A percentile compares a stretch with the other conserved stretches of the same genome.
Evolutionary conservation across 108 stramenopile genomes (phyloP).

Genomic region (Cyclotella cryptica): DNA sequence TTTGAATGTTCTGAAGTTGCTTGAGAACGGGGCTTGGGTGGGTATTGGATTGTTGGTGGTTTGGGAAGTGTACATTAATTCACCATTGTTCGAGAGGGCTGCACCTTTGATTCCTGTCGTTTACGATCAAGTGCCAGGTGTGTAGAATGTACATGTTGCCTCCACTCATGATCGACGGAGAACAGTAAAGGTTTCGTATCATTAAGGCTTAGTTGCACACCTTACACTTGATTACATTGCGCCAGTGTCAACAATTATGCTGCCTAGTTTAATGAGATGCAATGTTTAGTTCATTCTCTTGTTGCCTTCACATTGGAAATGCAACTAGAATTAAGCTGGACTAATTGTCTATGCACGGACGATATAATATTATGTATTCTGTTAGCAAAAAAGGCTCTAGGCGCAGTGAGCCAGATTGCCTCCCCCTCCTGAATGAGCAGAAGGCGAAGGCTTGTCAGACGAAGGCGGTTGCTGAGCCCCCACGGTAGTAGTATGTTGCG

Average conservation of each 20-base stretch:
- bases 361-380: not conserved
- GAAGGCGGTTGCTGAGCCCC: conserved; percentile 14
- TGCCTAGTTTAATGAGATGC: no score
- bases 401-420: conserved; percentile 64
- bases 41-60: conserved; percentile 78
- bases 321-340: no score
- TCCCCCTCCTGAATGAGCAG: conserved; percentile 46
- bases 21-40: conserved; percentile 82
- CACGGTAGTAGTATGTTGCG: conserved; percentile 8
- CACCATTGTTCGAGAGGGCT: conserved; percentile 87
- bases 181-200: no score
- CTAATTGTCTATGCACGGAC: no score
- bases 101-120: conserved; percentile 85
- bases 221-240: no score
- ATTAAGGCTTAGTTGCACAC: no score
- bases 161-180: no score
- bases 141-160: no score
- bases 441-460: conserved; percentile 12
- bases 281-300: no score
- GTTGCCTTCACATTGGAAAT: no score
- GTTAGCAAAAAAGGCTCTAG: conserved; percentile 13
- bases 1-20: conserved; percentile 49
- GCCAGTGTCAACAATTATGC: no score
- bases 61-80: conserved; percentile 92
- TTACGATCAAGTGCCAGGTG: conserved; percentile 42